Percentiles rank a stretch among this genome's conserved stretches.
Evolutionary conservation across 2,329 filamentous ascomycete genomes (phyloP).

Genomic region (Rosellinia necatrix): DNA sequence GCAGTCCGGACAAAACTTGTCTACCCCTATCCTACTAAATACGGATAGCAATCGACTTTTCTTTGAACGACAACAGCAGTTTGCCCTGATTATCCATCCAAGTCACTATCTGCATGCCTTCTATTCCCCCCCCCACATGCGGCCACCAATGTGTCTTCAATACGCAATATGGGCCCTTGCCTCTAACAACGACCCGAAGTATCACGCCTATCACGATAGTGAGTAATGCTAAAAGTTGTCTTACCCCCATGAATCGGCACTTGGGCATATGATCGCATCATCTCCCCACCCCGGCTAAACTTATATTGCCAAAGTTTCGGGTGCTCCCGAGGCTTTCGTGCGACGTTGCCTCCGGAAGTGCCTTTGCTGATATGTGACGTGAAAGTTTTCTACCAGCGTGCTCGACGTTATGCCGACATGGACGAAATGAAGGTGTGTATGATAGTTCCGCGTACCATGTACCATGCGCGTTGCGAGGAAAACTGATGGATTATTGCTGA

Average conservation of each 20-base stretch:
- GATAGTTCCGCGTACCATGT: not conserved
- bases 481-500: conserved; percentile 15
- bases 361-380: not conserved
- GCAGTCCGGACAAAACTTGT: conserved; percentile 33
- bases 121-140: conserved; percentile 71
- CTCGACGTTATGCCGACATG: conserved; percentile 76
- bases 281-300: not conserved
- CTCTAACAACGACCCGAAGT: conserved; percentile 72
- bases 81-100: conserved; percentile 77
- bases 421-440: conserved; percentile 77
- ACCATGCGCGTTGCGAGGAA: not conserved
- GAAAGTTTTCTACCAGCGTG: conserved; percentile 55
- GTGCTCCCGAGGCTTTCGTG: not conserved
- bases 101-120: conserved; percentile 76
- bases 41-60: conserved; percentile 68
- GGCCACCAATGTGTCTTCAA: conserved; percentile 82
- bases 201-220: conserved; percentile 68
- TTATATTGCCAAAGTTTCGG: not conserved
- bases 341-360: no score
- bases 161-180: conserved; percentile 90
- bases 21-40: conserved; percentile 10
- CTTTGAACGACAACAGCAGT: conserved; percentile 74
- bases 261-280: not conserved
- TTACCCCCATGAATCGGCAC: not conserved
- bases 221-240: not conserved